Evolutionary conservation across 2,329 filamentous ascomycete genomes (phyloP), one percentile per base, ranked within the genome.

Genomic region (Stachybotrys chlorohalonatus): DNA sequence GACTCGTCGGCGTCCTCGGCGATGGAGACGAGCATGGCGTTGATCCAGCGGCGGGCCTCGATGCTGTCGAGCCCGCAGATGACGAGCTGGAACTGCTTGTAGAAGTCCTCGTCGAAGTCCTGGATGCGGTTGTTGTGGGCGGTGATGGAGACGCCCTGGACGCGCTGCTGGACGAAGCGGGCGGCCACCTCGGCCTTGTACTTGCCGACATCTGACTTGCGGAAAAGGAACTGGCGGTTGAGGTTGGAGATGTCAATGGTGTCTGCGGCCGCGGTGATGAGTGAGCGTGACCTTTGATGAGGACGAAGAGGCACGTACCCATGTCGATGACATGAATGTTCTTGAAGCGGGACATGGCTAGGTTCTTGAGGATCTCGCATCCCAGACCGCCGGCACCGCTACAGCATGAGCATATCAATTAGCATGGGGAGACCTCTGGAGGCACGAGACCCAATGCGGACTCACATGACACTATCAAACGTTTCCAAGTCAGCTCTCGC

Each of bases 311-410:
- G 15, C n/a, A 67, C 78, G 56, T 73, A 87, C 88, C 90, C 94
- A 99, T 99, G 73, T 99, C 94, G 64, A 99, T 97, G 56, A 99
- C 94, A 75, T 99, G 91, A 62, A 99, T 96, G 65, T 96, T 84
- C 71, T 89, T 95, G 76, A 99, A 99, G 31, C 92, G 91, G 2
- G 93, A 96, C 53, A 99, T 80, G 47, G 94, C 94, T 39, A 99
- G 80, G 66, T 99, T 90, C 76, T 99, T 99, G 53, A 99, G 77
- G 49, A 99, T 95, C 69, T 99, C 94, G 65, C 94, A 99, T 60
- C 94, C 94, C 56, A 99, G 73, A 11, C 94, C 94, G 58, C 94
- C 94, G 56, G 94, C 94, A 55, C 94, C 94, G 62, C 92, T 96
- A 13, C 65, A 62, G 47, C 7, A 15, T 51, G 13, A 31, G n/a